Conservation (phyloP, 441 rosid species). For the Theobroma grandiflorum region DNA sequence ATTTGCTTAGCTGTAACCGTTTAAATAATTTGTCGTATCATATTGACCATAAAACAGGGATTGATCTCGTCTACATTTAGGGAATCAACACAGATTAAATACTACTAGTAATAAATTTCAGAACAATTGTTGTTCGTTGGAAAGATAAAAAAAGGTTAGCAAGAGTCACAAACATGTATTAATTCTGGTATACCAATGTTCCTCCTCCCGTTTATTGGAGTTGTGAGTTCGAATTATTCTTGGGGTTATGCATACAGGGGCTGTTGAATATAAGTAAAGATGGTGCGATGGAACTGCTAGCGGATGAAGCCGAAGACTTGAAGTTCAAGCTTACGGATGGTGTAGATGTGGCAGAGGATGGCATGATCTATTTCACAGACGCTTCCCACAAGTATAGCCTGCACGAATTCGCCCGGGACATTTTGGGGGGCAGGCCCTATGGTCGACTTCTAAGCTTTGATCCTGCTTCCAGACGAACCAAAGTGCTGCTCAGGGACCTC, state of each 20-base stretch:
- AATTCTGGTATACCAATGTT: too few species aligned
- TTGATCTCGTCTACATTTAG: too few species aligned
- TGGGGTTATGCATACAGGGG: slow-evolving; percentile 46
- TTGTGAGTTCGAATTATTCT: too few species aligned
- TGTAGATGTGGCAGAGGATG: slow-evolving; percentile 64
- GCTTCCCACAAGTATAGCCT: slow-evolving; percentile 59
- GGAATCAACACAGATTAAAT: too few species aligned
- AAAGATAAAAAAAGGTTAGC: too few species aligned
- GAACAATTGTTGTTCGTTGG: too few species aligned
- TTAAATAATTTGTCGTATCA: too few species aligned
- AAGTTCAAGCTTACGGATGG: slow-evolving; percentile 68
- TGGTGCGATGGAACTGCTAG: slow-evolving; percentile 51
- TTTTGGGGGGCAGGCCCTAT: slow-evolving; percentile 70
- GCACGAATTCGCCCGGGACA: slow-evolving; percentile 33
- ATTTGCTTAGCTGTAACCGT: too few species aligned
- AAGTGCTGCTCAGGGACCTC: slow-evolving; percentile 52
- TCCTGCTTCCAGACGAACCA: slow-evolving; percentile 50
- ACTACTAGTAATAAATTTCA: too few species aligned
- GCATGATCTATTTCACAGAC: slow-evolving; percentile 80
- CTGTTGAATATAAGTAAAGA: slow-evolving; percentile 55
- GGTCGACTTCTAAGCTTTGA: slow-evolving; percentile 73
- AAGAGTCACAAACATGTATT: too few species aligned
- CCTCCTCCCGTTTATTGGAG: too few species aligned
- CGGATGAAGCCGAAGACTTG: slow-evolving; percentile 63
- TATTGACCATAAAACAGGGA: too few species aligned